Base-by-base conservation (phyloP, 2,329 filamentous ascomycete genomes). In the Tolypocladium paradoxum region DNA sequence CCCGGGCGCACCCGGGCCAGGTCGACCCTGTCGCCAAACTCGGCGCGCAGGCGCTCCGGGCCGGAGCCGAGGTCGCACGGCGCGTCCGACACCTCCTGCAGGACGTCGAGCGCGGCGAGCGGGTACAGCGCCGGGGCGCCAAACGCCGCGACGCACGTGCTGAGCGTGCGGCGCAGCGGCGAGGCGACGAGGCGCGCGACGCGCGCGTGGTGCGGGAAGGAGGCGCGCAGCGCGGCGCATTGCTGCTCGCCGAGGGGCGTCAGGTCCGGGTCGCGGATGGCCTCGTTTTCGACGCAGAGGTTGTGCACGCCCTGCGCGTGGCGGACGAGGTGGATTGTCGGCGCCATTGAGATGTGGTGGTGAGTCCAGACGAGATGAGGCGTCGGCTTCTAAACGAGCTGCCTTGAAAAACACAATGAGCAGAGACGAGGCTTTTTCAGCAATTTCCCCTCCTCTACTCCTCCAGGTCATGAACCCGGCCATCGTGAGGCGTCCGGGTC, bases 291-390 rank as follows among this genome's bases (percentile, higher is more conserved):
- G 29, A 73, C 62, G 57, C 64, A 76, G 64, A 93, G 79, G 69
- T 96, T 96, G 77, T 96, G 91, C 65, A 81, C 82, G 70, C 89
- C 90, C 71, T 89, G 76, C 14, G 84, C 86, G 68, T 90, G 86
- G 69, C 87, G 85, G 62, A 90, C 79, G 59, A 86, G 75, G 68
- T 87, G 81, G 58, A 88, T 73, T 45, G 75, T 80, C 29, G 76
- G 74, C 2, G 74, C 66, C 77, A 81, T 80, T n/a, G n/a, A n/a
- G n/a, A n/a, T n/a, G n/a, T n/a, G n/a, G n/a, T n/a, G n/a, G n/a
- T n/a, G n/a, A n/a, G n/a, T n/a, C n/a, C n/a, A n/a, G n/a, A n/a
- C n/a, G n/a, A n/a, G n/a, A n/a, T n/a, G n/a, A n/a, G n/a, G n/a
- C n/a, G n/a, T n/a, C n/a, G n/a, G n/a, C n/a, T n/a, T n/a, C n/a